Conservation (phyloP, 2,329 filamentous ascomycete genomes). For the Alternaria sp. region DNA sequence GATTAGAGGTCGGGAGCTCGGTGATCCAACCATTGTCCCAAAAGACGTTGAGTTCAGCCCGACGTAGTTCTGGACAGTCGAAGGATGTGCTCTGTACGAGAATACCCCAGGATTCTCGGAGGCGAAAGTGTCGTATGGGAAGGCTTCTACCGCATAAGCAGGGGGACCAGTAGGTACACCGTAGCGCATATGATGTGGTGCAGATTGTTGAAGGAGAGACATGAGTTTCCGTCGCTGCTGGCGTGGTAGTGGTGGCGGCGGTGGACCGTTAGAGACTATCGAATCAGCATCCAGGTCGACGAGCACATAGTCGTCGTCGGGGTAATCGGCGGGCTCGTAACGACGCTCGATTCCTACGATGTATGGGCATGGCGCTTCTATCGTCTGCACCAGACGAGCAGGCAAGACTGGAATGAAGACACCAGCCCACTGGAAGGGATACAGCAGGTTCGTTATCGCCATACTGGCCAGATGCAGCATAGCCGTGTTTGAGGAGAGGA, state of each 20-base stretch:
- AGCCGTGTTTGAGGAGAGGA: conserved; percentile 91
- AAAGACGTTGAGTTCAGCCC: conserved; percentile 89
- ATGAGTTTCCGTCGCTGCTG: conserved; percentile 90
- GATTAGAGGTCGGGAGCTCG: conserved; percentile 66
- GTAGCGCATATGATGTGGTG: conserved; percentile 85
- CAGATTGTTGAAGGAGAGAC: conserved; percentile 85
- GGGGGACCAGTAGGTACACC: conserved; percentile 89
- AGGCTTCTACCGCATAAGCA: conserved; percentile 90
- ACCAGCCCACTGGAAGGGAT: conserved; percentile 90
- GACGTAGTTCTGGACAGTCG: conserved; percentile 83
- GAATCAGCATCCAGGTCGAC: conserved; percentile 92
- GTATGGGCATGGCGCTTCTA: conserved; percentile 95
- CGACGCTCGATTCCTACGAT: conserved; percentile 94
- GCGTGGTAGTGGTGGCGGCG: conserved; percentile 79
- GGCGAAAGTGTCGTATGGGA: conserved; percentile 86
- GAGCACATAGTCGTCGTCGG: conserved; percentile 93
- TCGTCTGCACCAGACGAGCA: conserved; percentile 82
- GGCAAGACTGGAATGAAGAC: conserved; percentile 94
- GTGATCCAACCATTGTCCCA: conserved; percentile 66
- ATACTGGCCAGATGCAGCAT: conserved; percentile 95
- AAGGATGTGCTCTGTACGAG: conserved; percentile 70
- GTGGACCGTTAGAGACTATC: conserved; percentile 80
- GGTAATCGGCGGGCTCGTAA: conserved; percentile 84
- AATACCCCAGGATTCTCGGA: conserved; percentile 86
- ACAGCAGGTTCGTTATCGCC: conserved; percentile 83